Evolutionary conservation across 192 early-diverging fungal species (phyloP).

Genomic region (Dissophora ornata): DNA sequence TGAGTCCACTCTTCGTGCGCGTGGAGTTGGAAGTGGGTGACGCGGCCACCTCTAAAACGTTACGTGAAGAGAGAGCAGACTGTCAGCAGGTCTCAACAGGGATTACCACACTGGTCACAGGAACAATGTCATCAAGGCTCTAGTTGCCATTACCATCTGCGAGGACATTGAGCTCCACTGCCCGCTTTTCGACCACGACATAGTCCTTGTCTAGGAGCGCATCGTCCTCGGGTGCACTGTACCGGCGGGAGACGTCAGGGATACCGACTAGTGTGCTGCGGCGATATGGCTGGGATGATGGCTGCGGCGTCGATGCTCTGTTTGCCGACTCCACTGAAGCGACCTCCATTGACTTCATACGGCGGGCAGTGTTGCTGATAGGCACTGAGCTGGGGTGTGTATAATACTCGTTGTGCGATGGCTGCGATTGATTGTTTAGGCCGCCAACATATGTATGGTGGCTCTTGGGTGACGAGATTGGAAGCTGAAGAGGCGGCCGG

Average conservation of each 20-base stretch:
- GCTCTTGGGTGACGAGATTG: slow-evolving; percentile 33
- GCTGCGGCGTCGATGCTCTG: slow-evolving; percentile 23
- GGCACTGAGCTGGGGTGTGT: slow-evolving; percentile 21
- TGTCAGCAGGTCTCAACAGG: no score
- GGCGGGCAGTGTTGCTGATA: slow-evolving; percentile 15
- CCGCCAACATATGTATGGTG: slow-evolving; percentile 13
- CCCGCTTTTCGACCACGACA: slow-evolving; percentile 77
- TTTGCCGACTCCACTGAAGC: slow-evolving; percentile 5
- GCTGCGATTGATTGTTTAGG: slow-evolving; percentile 7
- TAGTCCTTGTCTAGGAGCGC: slow-evolving; percentile 74
- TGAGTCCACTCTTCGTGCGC: slow-evolving; percentile 11
- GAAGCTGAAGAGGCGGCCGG: slow-evolving; percentile 41
- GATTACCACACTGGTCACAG: no score
- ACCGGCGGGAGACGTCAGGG: slow-evolving; percentile 35
- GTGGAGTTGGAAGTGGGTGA: slow-evolving; percentile 23
- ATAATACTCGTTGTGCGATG: slow-evolving; percentile 15
- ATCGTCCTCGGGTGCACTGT: slow-evolving; percentile 61
- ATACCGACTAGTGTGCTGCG: slow-evolving; percentile 35
- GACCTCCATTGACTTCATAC: slow-evolving; percentile 25
- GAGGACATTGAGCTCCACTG: slow-evolving; percentile 79
- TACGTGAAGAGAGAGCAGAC: neutral
- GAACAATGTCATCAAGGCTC: no score
- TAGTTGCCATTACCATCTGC: slow-evolving; percentile 87
- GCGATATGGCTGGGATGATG: slow-evolving; percentile 40
- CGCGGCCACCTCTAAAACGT: slow-evolving; percentile 40